A percentile compares a stretch with the other conserved stretches of the same genome.
Conservation (phyloP, 495 filamentous ascomycete species). For the Annulohypoxylon moriforme region DNA sequence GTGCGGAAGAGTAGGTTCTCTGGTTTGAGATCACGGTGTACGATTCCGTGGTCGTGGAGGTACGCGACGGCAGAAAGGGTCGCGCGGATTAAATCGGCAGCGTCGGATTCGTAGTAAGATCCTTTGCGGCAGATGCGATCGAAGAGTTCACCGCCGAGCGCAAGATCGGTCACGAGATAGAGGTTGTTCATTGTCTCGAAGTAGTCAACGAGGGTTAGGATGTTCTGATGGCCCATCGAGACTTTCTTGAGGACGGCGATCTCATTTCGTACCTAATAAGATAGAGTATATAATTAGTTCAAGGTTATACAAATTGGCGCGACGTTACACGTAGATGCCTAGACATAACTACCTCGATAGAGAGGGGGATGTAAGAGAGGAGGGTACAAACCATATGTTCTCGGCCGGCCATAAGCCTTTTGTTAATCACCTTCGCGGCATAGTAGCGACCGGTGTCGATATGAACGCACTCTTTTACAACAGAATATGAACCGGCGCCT, state of each 20-base stretch:
- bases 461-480: constrained; percentile 99
- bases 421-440: constrained; percentile 99
- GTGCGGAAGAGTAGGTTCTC: constrained; percentile 85
- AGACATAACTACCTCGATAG: background rate
- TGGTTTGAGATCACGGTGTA: constrained; percentile 84
- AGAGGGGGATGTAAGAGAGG: background rate
- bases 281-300: constrained; percentile 24
- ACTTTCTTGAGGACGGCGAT: constrained; percentile 96
- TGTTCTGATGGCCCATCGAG: constrained; percentile 98
- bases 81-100: constrained; percentile 92
- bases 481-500: constrained; percentile 95
- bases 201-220: constrained; percentile 96
- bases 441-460: constrained; percentile 98
- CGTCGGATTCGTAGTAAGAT: constrained; percentile 97
- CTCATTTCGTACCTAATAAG: constrained; percentile 87
- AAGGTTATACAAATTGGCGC: constrained; percentile 13
- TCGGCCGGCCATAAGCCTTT: constrained; percentile 94
- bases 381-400: constrained; percentile 88
- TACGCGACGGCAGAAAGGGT: constrained; percentile 98
- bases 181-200: constrained; percentile 99
- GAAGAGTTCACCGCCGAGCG: constrained; percentile 95
- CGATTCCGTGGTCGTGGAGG: constrained; percentile 97
- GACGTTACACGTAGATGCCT: background rate
- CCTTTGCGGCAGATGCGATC: constrained; percentile 99
- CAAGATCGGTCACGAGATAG: constrained; percentile 97